These are phyloP conservation scores for Paxillus rubicundulus DNA, from an alignment of 768 basidiomycete genomes.

Conservation along the genomic window DNA sequence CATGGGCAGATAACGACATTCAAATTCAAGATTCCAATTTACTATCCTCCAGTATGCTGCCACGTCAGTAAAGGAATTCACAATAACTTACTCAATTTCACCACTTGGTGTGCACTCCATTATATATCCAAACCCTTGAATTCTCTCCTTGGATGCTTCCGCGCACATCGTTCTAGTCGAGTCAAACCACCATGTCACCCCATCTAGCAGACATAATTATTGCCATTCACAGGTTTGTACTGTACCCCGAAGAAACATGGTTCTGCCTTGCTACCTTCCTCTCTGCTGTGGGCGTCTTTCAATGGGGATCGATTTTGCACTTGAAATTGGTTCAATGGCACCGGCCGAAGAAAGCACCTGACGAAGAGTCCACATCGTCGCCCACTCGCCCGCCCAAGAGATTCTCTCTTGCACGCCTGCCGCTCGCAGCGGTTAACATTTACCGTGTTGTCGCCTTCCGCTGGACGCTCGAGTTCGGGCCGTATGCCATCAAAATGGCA, in stretches of 20 bases:
- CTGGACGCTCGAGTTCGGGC: conserved; percentile 44
- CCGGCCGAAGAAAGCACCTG: neutral
- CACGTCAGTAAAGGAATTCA: neutral
- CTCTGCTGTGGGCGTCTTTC: conserved; percentile 18
- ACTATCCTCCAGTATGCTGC: neutral
- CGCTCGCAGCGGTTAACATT: conserved; percentile 37
- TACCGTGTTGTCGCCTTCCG: conserved; percentile 53
- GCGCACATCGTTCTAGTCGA: neutral
- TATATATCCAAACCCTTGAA: neutral
- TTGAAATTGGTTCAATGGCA: conserved; percentile 15
- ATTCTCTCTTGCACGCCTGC: conserved; percentile 39
- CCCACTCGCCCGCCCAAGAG: conserved; percentile 14
- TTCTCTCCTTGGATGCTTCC: neutral
- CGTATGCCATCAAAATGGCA: conserved; percentile 36
- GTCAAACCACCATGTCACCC: conserved; percentile 1
- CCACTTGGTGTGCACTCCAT: neutral
- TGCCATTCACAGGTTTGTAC: neutral
- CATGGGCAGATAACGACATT: too few species aligned
- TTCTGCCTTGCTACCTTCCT: conserved; percentile 14
- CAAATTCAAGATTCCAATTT: too few species aligned
- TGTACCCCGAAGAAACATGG: conserved; percentile 17
- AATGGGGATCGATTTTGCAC: conserved; percentile 25
- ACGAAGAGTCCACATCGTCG: conserved; percentile 17
- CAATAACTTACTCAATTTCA: neutral
- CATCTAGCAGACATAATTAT: neutral